Evolutionary conservation across 2,329 filamentous ascomycete genomes (phyloP).

Genomic region (Chalaropsis thielavioides): DNA sequence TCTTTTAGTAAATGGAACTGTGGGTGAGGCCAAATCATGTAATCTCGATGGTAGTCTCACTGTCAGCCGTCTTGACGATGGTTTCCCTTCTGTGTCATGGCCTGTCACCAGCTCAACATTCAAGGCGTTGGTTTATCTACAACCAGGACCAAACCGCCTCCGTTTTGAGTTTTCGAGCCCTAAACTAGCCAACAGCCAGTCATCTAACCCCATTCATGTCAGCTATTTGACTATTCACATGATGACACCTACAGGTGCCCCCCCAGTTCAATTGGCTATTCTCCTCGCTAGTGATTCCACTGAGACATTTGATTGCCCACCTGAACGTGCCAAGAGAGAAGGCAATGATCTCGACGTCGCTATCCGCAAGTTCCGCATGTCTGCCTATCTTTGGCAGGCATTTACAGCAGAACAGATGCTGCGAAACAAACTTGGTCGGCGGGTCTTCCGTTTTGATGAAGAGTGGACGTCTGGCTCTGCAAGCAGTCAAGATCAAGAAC

Average conservation of each 20-base stretch:
- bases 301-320: constrained; percentile 68
- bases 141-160: constrained; percentile 76
- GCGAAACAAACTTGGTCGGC: constrained; percentile 70
- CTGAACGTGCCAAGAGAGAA: constrained; percentile 60
- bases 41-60: constrained; percentile 65
- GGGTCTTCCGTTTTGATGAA: constrained; percentile 83
- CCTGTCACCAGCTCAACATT: constrained; percentile 81
- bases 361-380: constrained; percentile 82
- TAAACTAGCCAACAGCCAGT: constrained; percentile 56
- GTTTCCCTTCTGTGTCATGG: constrained; percentile 71
- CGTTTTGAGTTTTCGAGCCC: constrained; percentile 79
- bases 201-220: constrained; percentile 56
- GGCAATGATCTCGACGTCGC: constrained; percentile 71
- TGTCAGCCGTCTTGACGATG: constrained; percentile 69
- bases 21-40: constrained; percentile 50
- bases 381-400: constrained; percentile 91
- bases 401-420: constrained; percentile 96
- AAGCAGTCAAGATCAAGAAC: constrained; percentile 57
- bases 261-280: constrained; percentile 80
- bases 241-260: constrained; percentile 60
- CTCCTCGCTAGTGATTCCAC: constrained; percentile 78
- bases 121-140: constrained; percentile 81
- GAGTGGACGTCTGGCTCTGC: constrained; percentile 80
- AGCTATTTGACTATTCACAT: constrained; percentile 76
- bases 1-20: constrained; percentile 64